Conservation (phyloP, 1,284 basidiomycete genomes). For the Inonotus hispidus region DNA sequence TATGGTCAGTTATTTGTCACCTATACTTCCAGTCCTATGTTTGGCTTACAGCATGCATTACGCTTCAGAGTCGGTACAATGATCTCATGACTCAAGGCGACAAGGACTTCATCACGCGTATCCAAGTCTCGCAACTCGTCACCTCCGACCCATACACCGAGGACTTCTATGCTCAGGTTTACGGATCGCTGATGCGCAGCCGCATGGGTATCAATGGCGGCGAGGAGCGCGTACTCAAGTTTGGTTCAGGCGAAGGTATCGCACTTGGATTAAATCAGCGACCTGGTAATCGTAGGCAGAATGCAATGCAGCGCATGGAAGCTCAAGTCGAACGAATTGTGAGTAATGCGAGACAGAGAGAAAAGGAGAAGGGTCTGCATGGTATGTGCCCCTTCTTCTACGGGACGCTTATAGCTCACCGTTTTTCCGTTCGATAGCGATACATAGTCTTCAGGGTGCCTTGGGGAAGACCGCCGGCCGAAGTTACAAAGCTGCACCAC, state of each 20-base stretch:
- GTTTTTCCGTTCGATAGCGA: constrained; percentile 35
- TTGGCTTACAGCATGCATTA: constrained; percentile 7
- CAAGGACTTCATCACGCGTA: constrained; percentile 99
- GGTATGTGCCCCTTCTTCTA: constrained; percentile 38
- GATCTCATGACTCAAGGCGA: constrained; percentile 98
- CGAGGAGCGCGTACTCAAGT: constrained; percentile 77
- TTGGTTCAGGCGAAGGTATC: constrained; percentile 75
- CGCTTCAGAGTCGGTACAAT: constrained; percentile 86
- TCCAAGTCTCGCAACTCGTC: constrained; percentile 97
- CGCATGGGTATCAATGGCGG: constrained; percentile 65
- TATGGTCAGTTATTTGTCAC: constrained; percentile 50
- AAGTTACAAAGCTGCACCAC: constrained; percentile 92
- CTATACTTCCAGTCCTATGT: constrained; percentile 12
- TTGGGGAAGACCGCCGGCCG: constrained; percentile 90
- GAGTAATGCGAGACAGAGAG: constrained; percentile 82
- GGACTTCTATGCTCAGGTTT: constrained; percentile 98
- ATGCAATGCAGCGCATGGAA: constrained; percentile 96
- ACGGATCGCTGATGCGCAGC: constrained; percentile 75
- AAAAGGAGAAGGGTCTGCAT: constrained; percentile 72
- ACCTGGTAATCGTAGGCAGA: constrained; percentile 69
- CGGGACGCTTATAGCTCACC: not conserved
- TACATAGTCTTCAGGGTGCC: constrained; percentile 89
- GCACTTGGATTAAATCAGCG: constrained; percentile 72
- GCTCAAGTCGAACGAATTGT: constrained; percentile 97
- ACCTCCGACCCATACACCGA: constrained; percentile 95